phyloP scores from a whole-genome alignment of 2,329 filamentous ascomycete species.

The Rutstroemia sp. region DNA sequence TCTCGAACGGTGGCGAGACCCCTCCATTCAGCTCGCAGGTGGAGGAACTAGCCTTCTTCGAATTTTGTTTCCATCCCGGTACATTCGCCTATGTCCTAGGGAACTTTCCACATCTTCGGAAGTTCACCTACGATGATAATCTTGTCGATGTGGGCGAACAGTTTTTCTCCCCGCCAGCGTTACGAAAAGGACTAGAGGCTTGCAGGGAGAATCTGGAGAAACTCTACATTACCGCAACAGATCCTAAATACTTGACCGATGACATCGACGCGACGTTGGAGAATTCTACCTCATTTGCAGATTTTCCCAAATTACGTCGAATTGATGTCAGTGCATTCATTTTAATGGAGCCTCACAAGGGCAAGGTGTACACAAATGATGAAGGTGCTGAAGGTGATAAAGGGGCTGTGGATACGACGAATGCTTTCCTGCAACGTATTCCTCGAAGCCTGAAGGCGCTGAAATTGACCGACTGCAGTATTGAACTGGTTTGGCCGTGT shows the following conservation, averaged over 20 bases:
- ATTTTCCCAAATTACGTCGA: not conserved
- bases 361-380: no score
- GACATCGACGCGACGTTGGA: not conserved
- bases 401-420: not conserved
- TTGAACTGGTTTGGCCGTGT: not conserved
- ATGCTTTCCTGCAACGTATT: not conserved
- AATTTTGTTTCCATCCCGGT: fast-evolving
- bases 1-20: fast-evolving
- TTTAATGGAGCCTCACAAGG: not conserved
- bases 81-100: not conserved
- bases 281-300: not conserved
- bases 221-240: not conserved
- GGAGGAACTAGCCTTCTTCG: not conserved
- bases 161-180: not conserved
- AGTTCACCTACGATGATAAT: not conserved
- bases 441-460: not conserved
- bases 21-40: not conserved
- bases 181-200: not conserved
- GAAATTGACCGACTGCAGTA: not conserved
- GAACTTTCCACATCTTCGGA: not conserved
- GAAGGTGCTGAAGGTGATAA: no score
- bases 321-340: not conserved
- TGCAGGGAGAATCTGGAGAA: not conserved
- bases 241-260: not conserved
- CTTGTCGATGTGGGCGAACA: no score